Conservation (phyloP, 768 basidiomycete species). For the Gyrodon lividus region DNA sequence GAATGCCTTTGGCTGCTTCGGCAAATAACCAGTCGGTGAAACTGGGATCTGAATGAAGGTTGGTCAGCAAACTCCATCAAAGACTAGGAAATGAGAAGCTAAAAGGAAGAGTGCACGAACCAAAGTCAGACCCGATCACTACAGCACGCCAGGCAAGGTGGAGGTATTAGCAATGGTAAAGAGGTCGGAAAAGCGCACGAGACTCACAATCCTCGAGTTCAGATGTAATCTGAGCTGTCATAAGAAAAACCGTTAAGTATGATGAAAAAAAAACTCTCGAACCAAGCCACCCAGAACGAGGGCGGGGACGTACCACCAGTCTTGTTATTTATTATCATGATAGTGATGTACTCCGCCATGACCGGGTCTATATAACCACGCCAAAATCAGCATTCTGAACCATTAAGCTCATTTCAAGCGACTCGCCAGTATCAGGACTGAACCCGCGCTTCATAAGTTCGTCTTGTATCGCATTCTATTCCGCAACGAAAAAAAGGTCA, state of each 20-base stretch:
- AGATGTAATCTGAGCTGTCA: conserved; percentile 76
- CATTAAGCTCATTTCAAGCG: conserved; percentile 6
- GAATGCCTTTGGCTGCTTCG: conserved; percentile 71
- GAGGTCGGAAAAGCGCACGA: not conserved
- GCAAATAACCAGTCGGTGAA: conserved; percentile 91
- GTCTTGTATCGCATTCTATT: conserved; percentile 74
- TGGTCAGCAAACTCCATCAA: conserved; percentile 2
- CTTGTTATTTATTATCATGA: conserved; percentile 95
- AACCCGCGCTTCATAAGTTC: conserved; percentile 75
- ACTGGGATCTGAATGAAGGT: conserved; percentile 52
- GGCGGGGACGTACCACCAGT: conserved; percentile 54
- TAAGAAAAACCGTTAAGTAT: conserved; percentile 8
- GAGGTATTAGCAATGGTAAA: conserved; percentile 16
- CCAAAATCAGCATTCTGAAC: conserved; percentile 10
- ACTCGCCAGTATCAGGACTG: conserved; percentile 71
- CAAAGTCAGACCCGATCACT: conserved; percentile 83
- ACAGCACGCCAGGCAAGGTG: not conserved
- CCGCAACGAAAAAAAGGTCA: conserved; percentile 14
- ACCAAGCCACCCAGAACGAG: not conserved
- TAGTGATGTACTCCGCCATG: conserved; percentile 94
- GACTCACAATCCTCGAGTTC: conserved; percentile 79
- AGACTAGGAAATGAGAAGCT: conserved; percentile 2
- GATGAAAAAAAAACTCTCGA: not conserved
- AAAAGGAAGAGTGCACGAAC: conserved; percentile 38
- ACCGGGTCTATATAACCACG: conserved; percentile 60